Percentiles rank a stretch among this genome's conserved stretches.
Conservation (phyloP, 345 rosid species). For the Raphanus raphanistrum region DNA sequence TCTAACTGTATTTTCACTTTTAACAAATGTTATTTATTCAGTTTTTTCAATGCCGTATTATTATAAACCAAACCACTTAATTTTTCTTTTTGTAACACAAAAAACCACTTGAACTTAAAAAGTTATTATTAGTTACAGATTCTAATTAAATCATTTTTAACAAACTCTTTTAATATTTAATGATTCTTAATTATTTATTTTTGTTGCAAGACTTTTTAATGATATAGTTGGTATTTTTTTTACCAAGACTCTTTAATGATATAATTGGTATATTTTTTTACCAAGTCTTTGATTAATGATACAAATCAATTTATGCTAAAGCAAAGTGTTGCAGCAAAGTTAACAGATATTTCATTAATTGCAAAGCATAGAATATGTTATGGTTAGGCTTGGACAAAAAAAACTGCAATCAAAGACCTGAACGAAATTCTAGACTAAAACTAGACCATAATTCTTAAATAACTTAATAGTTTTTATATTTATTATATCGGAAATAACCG, state of each 20-base stretch:
- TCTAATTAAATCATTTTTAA: background rate
- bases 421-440: too few species aligned
- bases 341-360: conserved; percentile 1
- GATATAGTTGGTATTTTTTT: background rate
- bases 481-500: too few species aligned
- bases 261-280: background rate
- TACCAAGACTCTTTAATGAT: too few species aligned
- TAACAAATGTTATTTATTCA: background rate
- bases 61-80: background rate
- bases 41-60: background rate
- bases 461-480: too few species aligned
- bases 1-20: background rate
- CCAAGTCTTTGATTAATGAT: background rate
- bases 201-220: conserved; percentile 7
- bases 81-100: too few species aligned
- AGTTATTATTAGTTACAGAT: too few species aligned
- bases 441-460: too few species aligned
- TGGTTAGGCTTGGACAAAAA: too few species aligned
- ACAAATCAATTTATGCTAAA: background rate
- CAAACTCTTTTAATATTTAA: background rate
- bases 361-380: background rate
- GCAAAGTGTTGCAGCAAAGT: background rate
- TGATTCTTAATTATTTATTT: background rate
- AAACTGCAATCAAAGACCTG: too few species aligned
- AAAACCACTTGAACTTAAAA: background rate